These are phyloP conservation scores for Sordariomycetes sp. DNA, from an alignment of 2,329 filamentous ascomycete genomes.

Conservation along the genomic window DNA sequence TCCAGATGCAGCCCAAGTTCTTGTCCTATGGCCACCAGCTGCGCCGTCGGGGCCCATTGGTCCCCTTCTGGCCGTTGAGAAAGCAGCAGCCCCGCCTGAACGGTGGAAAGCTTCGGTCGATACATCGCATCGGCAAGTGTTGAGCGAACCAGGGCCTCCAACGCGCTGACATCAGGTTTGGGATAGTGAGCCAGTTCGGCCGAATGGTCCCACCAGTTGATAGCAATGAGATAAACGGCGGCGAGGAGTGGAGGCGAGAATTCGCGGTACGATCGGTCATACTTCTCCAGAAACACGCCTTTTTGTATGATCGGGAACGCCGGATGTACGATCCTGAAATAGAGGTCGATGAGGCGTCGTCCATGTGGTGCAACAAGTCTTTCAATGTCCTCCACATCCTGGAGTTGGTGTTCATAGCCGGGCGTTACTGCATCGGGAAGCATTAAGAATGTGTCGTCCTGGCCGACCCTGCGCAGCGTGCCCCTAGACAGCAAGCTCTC, in stretches of 20 bases:
- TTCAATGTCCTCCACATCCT: constrained; percentile 62
- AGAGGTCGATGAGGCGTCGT: constrained; percentile 64
- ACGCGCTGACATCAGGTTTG: constrained; percentile 56
- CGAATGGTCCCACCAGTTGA: constrained; percentile 78
- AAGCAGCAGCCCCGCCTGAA: constrained; percentile 64
- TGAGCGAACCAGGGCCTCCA: constrained; percentile 62
- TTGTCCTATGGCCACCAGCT: constrained; percentile 75
- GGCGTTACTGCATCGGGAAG: constrained; percentile 61
- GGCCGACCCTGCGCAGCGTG: constrained; percentile 62
- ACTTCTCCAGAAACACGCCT: constrained; percentile 65
- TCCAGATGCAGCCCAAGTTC: constrained; percentile 84
- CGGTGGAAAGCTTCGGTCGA: constrained; percentile 67
- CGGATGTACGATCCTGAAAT: constrained; percentile 70
- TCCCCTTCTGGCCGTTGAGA: constrained; percentile 65
- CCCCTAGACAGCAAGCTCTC: constrained; percentile 61
- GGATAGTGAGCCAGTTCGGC: constrained; percentile 49
- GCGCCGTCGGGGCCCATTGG: constrained; percentile 75
- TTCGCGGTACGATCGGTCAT: constrained; percentile 56
- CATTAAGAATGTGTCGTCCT: constrained; percentile 68
- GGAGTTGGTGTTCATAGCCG: constrained; percentile 55
- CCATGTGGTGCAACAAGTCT: constrained; percentile 64
- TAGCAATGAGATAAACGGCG: constrained; percentile 70
- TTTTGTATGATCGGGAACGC: constrained; percentile 76
- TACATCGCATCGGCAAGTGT: constrained; percentile 67
- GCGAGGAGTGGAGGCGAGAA: constrained; percentile 67